Base-by-base conservation (phyloP, 108 stramenopile genomes). In the Parmales sp. region DNA sequence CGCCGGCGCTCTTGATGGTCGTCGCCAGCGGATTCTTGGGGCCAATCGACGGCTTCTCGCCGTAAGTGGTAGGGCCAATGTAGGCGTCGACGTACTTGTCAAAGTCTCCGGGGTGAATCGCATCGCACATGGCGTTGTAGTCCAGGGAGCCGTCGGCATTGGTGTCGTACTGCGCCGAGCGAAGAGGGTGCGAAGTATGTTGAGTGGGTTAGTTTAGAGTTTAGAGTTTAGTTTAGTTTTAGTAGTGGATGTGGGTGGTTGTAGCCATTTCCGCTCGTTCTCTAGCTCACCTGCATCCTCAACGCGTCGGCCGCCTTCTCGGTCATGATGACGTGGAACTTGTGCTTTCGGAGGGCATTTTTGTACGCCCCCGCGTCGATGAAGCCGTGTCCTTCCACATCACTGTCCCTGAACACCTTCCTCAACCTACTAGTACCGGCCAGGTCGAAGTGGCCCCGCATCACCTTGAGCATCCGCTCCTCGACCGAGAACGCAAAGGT, bases 101-200 rank as follows among this genome's bases (percentile, higher is more conserved):
- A 46, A 74, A 76, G 70, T 76, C 70, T n/a, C 69, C 76, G 23
- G 64, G 36, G 65, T 70, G 71, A 16, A 76, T 45, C 46, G 51
- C 65, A 37, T 76, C 70, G 69, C 76, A 76, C 37, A 76, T 45
- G 19, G 64, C 28, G 36, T 65, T 63, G 64, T 76, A 76, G 73
- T 76, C 74, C 23, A 76, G 51, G 20, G 69, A 71, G 29, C 73
- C 76, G 65, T 70, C 34, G 20, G 63, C 69, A 6, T 63, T 20
- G 0, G 73, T 71, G 41, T 71, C 73, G 69, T 76, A 69, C 46
- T 71, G n/a, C n/a, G n/a, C n/a, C n/a, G n/a, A n/a, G n/a, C n/a
- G n/a, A n/a, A n/a, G n/a, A n/a, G n/a, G n/a, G n/a, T n/a, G n/a
- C n/a, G n/a, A n/a, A n/a, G n/a, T n/a, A n/a, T n/a, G n/a, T n/a